phyloP scores from a whole-genome alignment of 257 asterid genomes.

The Solanum chiquidenum region DNA sequence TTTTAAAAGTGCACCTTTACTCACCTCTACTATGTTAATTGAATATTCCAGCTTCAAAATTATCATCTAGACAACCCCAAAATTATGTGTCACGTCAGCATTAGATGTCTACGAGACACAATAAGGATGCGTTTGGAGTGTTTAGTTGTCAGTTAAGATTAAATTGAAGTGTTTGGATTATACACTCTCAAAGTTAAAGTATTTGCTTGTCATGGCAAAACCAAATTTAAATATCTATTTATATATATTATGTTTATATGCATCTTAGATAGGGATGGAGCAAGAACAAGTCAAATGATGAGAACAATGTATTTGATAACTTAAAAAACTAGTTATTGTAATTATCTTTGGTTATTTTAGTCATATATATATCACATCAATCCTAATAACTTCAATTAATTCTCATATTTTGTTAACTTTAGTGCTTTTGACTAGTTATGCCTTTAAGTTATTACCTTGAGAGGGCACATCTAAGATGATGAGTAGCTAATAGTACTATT shows the following conservation, averaged over 20 bases:
- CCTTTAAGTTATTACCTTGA: neutral
- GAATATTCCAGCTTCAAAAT: too few species aligned
- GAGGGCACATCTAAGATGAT: neutral
- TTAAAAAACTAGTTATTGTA: neutral
- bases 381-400: neutral
- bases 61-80: too few species aligned
- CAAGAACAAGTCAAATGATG: neutral
- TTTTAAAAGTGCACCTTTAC: neutral
- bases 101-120: too few species aligned
- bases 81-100: too few species aligned
- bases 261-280: neutral
- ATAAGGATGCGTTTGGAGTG: accelerated
- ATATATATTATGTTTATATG: too few species aligned
- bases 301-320: neutral
- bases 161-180: accelerated
- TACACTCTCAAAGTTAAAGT: too few species aligned
- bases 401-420: neutral
- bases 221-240: too few species aligned
- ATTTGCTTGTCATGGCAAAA: too few species aligned
- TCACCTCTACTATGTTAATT: neutral
- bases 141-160: too few species aligned
- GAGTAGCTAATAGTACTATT: too few species aligned
- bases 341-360: neutral
- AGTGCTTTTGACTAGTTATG: neutral
- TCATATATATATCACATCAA: neutral